These are phyloP conservation scores for Trichosporon coremiiforme DNA, from an alignment of 1,284 basidiomycete species.

Conservation along the genomic window DNA sequence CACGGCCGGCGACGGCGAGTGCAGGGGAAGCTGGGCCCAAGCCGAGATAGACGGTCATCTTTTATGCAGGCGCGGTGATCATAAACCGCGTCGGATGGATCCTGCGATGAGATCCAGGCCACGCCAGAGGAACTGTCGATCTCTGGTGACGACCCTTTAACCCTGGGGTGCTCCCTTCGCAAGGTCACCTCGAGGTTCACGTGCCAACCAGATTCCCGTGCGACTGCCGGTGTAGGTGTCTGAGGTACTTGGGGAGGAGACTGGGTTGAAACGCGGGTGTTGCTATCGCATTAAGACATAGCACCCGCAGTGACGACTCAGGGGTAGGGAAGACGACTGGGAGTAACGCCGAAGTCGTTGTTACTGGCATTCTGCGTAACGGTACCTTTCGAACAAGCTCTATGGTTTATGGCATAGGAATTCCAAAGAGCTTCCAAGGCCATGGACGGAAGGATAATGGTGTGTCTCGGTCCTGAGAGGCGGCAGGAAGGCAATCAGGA, in stretches of 20 bases:
- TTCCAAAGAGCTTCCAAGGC: conserved; percentile 14
- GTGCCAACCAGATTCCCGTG: neutral
- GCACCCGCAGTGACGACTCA: conserved; percentile 9
- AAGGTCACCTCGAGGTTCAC: neutral
- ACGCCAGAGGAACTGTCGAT: conserved; percentile 9
- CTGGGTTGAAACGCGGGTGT: conserved; percentile 16
- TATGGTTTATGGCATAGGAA: conserved; percentile 18
- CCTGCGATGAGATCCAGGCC: neutral
- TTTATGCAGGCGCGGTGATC: neutral
- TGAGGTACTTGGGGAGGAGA: neutral
- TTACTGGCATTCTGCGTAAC: neutral
- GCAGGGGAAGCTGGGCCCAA: neutral
- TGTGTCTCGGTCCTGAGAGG: conserved; percentile 2
- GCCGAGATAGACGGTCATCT: conserved; percentile 12
- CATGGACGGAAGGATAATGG: conserved; percentile 4
- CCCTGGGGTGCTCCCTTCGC: neutral
- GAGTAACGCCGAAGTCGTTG: conserved; percentile 7
- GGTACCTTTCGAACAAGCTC: conserved; percentile 6
- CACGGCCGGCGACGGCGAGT: neutral
- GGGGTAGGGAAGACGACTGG: neutral
- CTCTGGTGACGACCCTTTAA: conserved; percentile 10
- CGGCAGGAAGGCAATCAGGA: conserved; percentile 12
- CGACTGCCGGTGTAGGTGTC: conserved; percentile 5
- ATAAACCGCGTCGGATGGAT: conserved; percentile 1
- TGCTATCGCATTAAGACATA: conserved; percentile 14